phyloP scores from a whole-genome alignment of 108 stramenopile species.

The Cyclostephanos invisitatus region DNA sequence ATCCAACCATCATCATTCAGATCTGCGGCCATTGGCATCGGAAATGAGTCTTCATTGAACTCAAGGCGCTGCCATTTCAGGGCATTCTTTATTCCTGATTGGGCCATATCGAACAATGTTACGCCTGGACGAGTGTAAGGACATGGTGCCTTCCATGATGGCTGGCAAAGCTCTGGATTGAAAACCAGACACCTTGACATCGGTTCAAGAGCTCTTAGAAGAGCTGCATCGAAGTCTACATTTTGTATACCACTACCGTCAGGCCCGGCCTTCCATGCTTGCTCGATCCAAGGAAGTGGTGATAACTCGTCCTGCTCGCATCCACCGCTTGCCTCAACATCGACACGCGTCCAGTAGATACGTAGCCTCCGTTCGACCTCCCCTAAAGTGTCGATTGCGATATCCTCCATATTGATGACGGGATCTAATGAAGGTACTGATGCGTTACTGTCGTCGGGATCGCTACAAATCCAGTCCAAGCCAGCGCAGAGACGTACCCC shows the following conservation, averaged over 20 bases:
- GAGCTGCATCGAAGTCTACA: slow-evolving; percentile 15
- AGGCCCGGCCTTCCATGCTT: slow-evolving; percentile 61
- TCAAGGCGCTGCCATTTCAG: slow-evolving; percentile 25
- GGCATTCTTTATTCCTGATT: slow-evolving; percentile 36
- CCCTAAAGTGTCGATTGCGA: slow-evolving; percentile 20
- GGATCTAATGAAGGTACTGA: not conserved
- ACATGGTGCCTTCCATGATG: slow-evolving; percentile 32
- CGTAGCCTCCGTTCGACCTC: slow-evolving; percentile 52
- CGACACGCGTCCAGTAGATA: slow-evolving; percentile 55
- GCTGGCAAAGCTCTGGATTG: slow-evolving; percentile 48
- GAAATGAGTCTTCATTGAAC: slow-evolving; percentile 30
- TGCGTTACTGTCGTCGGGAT: slow-evolving; percentile 1
- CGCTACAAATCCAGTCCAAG: slow-evolving; percentile 47
- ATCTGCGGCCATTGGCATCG: slow-evolving; percentile 41
- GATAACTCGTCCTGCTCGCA: not conserved
- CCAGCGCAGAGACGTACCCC: slow-evolving; percentile 67
- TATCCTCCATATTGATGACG: not conserved
- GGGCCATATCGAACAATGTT: slow-evolving; percentile 49
- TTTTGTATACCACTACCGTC: slow-evolving; percentile 35
- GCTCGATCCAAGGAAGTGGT: slow-evolving; percentile 35
- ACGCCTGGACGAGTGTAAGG: slow-evolving; percentile 49
- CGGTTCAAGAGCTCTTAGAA: slow-evolving; percentile 23
- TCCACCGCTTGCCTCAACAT: slow-evolving; percentile 36
- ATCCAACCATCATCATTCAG: slow-evolving; percentile 70
- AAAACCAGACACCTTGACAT: slow-evolving; percentile 68